Percentiles rank a stretch among this genome's conserved stretches.
Evolutionary conservation across 495 filamentous ascomycete species (phyloP).

Genomic region (Jackrogersella minutella): DNA sequence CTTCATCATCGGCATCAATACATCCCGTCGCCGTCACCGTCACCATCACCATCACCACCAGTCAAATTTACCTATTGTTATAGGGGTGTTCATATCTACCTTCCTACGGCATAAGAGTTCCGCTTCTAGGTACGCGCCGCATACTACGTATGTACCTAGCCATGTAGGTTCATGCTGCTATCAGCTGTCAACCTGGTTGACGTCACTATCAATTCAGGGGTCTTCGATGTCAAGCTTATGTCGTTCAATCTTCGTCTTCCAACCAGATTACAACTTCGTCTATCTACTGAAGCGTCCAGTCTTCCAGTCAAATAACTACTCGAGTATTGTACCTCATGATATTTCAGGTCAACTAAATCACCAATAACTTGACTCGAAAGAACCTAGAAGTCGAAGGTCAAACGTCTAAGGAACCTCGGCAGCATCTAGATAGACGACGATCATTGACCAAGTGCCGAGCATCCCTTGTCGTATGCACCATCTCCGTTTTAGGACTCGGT

Average conservation of each 20-base stretch:
- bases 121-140: not conserved
- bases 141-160: not conserved
- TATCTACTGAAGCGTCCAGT: no score
- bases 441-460: conserved; percentile 2
- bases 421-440: conserved; percentile 1
- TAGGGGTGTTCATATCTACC: not conserved
- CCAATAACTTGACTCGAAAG: not conserved
- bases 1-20: conserved; percentile 14
- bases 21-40: not conserved
- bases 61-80: no score
- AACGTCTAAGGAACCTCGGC: not conserved
- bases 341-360: no score
- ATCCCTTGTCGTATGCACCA: not conserved
- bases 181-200: conserved; percentile 11
- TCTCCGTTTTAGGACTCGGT: not conserved
- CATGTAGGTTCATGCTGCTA: not conserved
- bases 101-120: no score
- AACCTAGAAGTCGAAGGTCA: not conserved
- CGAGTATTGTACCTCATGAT: no score
- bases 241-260: not conserved
- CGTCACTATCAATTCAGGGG: conserved; percentile 24
- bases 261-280: no score
- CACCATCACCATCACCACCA: no score
- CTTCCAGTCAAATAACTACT: no score
- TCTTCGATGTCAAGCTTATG: not conserved